Evolutionary conservation across 805 yeast genomes (phyloP).

Genomic region (Starmerella bombicola): DNA sequence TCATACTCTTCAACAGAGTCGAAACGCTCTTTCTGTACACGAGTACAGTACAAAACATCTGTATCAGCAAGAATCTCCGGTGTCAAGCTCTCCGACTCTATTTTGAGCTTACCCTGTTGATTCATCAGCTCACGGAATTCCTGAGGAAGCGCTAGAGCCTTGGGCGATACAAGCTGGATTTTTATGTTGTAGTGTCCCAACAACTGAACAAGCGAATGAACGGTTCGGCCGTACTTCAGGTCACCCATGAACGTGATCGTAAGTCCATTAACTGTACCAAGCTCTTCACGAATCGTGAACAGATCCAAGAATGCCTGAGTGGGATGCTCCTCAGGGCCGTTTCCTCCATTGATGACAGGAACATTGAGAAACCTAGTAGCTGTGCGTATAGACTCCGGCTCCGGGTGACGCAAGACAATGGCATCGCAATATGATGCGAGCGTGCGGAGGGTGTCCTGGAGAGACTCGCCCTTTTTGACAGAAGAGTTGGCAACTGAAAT

Average conservation of each 20-base stretch:
- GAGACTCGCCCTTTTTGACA: constrained; percentile 93
- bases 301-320: constrained; percentile 95
- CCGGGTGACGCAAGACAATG: constrained; percentile 92
- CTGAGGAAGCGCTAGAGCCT: constrained; percentile 72
- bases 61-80: constrained; percentile 77
- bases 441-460: constrained; percentile 92
- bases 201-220: constrained; percentile 85
- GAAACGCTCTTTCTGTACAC: constrained; percentile 97
- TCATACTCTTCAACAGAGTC: constrained; percentile 61
- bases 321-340: constrained; percentile 97
- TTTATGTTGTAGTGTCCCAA: constrained; percentile 86
- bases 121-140: constrained; percentile 54
- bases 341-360: constrained; percentile 96
- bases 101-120: constrained; percentile 53
- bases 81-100: constrained; percentile 66
- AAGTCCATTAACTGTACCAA: constrained; percentile 96
- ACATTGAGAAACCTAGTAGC: constrained; percentile 96
- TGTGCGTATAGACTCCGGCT: constrained; percentile 77
- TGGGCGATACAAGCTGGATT: constrained; percentile 83
- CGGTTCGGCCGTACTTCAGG: constrained; percentile 95
- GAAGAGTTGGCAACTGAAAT: constrained; percentile 80
- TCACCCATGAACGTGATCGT: constrained; percentile 99
- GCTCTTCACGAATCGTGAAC: constrained; percentile 96
- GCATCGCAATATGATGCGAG: constrained; percentile 95
- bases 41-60: constrained; percentile 93